Evolutionary conservation across 768 basidiomycete species (phyloP), one percentile per base, ranked within the genome.

Genomic region (Kondoa subrosea): DNA sequence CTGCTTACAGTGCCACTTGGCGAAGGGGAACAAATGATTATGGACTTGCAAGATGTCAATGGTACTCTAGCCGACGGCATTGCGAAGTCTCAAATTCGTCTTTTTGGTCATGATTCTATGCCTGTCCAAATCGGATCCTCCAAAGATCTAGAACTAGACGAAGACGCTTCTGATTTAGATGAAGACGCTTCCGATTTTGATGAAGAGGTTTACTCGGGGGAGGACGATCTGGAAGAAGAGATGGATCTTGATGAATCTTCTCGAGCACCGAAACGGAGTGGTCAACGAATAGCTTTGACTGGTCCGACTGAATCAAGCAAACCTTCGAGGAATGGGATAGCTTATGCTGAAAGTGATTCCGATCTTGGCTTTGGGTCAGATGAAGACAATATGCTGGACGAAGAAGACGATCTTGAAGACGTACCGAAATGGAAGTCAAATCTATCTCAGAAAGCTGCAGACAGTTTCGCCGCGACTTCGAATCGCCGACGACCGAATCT

Each of bases 11-110:
- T 60, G 21, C 59, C 58, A 30, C 65, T 65, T 74, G 93, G 92
- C 8, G 93, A 95, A 77, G 95, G 95, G 17, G 93, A 96, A 75
- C 83, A 86, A 76, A 97, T 99, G 95, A 91, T 99, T 15, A 88
- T 96, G 82, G 88, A 89, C 76, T 81, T 99, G 16, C 95, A 99
- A 77, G 95, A 91, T 70, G 88, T 85, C 25, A 78, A 80, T 31
- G 77, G 80, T 1, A 96, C 92, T 0, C 84, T 99, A 31, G 91
- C 86, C 69, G 91, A 91, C 72, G 83, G 81, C 4, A 85, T 97
- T 32, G 82, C 85, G 21, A 82, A 82, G 67, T 89, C 88, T 72
- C 83, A 87, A 67, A 91, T 99, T 69, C 82, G 83, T 34, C 81
- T 99, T 1, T 84, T 97, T 34, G 89, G 85, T 17, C 83, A 86